A percentile compares a stretch with the other conserved stretches of the same genome.
These are phyloP conservation scores for Chlamydomonas applanata DNA, from an alignment of 139 green algal genomes.

Conservation along the genomic window DNA sequence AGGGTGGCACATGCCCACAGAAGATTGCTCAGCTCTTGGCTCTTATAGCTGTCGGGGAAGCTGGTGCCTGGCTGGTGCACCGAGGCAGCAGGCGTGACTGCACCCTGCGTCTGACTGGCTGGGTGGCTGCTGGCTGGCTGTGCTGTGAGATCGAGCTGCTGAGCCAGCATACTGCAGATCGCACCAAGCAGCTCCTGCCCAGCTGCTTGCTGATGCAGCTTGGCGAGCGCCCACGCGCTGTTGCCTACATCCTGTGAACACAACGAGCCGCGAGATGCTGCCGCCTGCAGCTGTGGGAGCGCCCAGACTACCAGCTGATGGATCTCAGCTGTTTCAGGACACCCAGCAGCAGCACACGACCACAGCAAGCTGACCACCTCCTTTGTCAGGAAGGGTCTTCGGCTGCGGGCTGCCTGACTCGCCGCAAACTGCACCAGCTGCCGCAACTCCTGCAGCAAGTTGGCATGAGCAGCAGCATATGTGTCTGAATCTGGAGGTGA, in stretches of 20 bases:
- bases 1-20: slow-evolving; percentile 43
- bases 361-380: slow-evolving; percentile 23
- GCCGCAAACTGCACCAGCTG: neutral
- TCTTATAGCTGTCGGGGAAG: neutral
- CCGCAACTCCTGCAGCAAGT: neutral
- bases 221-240: slow-evolving; percentile 40
- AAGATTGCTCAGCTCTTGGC: slow-evolving; percentile 43
- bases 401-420: neutral
- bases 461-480: too few species aligned
- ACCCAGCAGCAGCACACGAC: slow-evolving; percentile 12
- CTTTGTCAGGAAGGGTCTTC: neutral
- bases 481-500: too few species aligned
- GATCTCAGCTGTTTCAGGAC: neutral
- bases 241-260: slow-evolving; percentile 44
- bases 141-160: neutral
- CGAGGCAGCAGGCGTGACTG: neutral
- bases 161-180: neutral
- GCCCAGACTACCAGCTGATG: slow-evolving; percentile 16
- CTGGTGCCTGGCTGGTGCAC: neutral
- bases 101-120: neutral
- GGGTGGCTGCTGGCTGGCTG: neutral
- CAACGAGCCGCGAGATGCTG: neutral
- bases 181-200: slow-evolving; percentile 1
- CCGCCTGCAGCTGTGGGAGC: slow-evolving; percentile 21
- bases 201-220: slow-evolving; percentile 20